Evolutionary conservation across 139 green algal genomes (phyloP).

Genomic region (Asterochloris erici): DNA sequence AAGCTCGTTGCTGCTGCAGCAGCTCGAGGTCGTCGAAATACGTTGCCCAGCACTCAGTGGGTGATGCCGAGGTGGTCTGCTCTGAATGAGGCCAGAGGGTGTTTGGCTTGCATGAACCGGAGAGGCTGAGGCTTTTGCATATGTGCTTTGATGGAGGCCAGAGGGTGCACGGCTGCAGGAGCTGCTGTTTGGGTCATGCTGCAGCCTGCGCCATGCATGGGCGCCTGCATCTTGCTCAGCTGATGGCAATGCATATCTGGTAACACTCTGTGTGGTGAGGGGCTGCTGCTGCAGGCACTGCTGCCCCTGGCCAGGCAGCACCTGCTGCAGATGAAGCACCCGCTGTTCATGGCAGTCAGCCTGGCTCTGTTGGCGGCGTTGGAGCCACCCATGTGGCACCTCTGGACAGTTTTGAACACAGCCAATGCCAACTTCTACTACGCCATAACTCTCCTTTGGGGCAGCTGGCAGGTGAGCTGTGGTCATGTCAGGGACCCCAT

Average conservation of each 20-base stretch:
- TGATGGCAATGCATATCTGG: no score
- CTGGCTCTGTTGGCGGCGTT: slow-evolving; percentile 56
- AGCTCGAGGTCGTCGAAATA: not conserved
- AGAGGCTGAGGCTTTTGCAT: not conserved
- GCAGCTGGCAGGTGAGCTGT: slow-evolving; percentile 44
- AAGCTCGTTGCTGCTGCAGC: not conserved
- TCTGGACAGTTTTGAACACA: slow-evolving; percentile 65
- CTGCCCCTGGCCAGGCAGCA: slow-evolving; percentile 42
- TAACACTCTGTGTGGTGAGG: not conserved
- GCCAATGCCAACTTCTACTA: slow-evolving; percentile 87
- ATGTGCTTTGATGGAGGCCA: not conserved
- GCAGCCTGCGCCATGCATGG: no score
- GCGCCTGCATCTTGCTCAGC: no score
- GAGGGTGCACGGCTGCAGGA: not conserved
- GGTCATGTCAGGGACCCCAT: not conserved
- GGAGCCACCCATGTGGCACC: slow-evolving; percentile 57
- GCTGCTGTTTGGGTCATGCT: not conserved
- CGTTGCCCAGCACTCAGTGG: not conserved
- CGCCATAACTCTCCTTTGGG: slow-evolving; percentile 67
- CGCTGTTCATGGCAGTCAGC: slow-evolving; percentile 47
- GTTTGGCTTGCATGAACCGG: not conserved
- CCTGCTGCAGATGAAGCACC: slow-evolving; percentile 28
- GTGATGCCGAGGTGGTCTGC: not conserved
- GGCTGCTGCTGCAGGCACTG: slow-evolving; percentile 21
- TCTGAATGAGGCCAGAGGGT: not conserved